Base-by-base conservation (phyloP, 257 asterid species). In the Capsicum rhomboideum region DNA sequence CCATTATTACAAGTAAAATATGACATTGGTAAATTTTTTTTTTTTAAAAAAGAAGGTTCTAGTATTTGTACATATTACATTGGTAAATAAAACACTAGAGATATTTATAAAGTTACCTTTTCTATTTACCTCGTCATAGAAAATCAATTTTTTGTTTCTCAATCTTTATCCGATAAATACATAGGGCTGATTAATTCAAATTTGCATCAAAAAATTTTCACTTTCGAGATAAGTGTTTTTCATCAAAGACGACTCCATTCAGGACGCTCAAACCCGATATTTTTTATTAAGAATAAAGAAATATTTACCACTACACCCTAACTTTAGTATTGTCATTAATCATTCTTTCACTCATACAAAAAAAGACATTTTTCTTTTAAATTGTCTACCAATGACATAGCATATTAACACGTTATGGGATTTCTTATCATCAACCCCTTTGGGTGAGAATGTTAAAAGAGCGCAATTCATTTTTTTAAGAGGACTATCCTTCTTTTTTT, bases 111-210 rank as follows among this genome's bases (percentile, higher is more conserved):
- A 59, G 17, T 21, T 8, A 42, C 7, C 10, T 42, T 58, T 59
- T 23, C 34, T 23, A 23, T 59, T 61, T 59, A 59, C 21, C 8
- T 59, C 17, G 34, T 23, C 34, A 12, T 26, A 12, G 0, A 28
- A 63, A 26, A 26, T 26, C 12, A 63, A 12, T 12, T 63, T n/a
- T n/a, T n/a, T n/a, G n/a, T n/a, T n/a, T n/a, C n/a, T 63, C 10
- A 26, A 61, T 31, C 9, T 20, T 6, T 20, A 9, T 9, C 14
- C n/a, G 0, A 56, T n/a, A 56, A 0, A 58, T 58, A n/a, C n/a
- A 20, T 0, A 8, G 9, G 1, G 2, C 0, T 6, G 0, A 56
- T 56, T 9, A 10, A 56, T 0, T n/a, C n/a, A 10, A n/a, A 56
- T 56, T 56, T 0, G 2, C 10, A 0, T 58, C 0, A 0, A 9